Evolutionary conservation across 2,329 filamentous ascomycete genomes (phyloP), one percentile per base, ranked within the genome.

Genomic region (Sporothrix phasma): DNA sequence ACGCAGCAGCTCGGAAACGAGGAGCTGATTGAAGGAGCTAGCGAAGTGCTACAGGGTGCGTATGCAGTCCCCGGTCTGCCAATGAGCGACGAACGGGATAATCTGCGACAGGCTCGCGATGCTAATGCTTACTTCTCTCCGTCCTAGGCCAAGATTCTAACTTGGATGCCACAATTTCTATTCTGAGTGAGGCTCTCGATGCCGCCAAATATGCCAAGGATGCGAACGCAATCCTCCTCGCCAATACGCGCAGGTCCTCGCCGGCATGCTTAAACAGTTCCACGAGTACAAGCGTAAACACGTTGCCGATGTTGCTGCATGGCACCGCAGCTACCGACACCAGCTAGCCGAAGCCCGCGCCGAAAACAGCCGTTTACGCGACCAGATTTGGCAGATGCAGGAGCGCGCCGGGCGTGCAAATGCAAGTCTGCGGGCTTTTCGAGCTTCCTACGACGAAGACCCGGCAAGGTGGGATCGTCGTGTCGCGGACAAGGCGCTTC

Each of bases 321-420:
- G 85, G 85, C 85, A 88, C 75, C 82, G 80, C 64, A 85, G 82
- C 65, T 88, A 88, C 76, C 82, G 85, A 7, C 75, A 79, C 29
- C 85, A 88, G 74, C 80, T 88, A 43, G 84, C 84, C 68, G 84
- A 86, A 70, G 84, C 85, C 54, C 84, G 85, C 4, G 82, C 82
- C 68, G 85, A 87, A 75, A 88, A 88, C 70, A 78, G 79, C 66
- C 79, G 80, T 1, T 78, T 88, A 61, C 82, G 85, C 61, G 83
- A 86, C 69, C 84, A 87, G 73, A 85, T 88, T 69, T 85, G 84
- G 79, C 83, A 86, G 69, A 86, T 87, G 83, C 83, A 86, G 70
- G 78, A 80, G 46, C 81, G 84, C 68, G 85, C 85, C 26, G 78
- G 78, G 54, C 76, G 75, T 13, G 84, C 84, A 24, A 87, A 86